Evolutionary conservation across 106 monocot genomes (phyloP), one percentile per base, ranked within the genome.

Genomic region (Iris macrosiphon): DNA sequence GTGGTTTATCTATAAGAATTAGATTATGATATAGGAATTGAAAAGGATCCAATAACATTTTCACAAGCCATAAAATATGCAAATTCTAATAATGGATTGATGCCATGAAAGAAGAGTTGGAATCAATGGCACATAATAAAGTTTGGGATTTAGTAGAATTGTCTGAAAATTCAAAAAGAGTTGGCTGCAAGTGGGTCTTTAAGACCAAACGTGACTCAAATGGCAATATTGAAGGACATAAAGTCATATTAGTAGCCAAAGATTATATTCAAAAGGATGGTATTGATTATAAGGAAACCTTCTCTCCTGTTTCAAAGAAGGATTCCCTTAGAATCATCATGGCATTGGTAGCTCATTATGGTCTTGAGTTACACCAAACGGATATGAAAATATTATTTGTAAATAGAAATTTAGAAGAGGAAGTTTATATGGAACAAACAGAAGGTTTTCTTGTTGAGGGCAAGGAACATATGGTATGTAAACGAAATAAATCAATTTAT

Each of bases 401-500:
- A 12, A 19, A 38, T 55, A 20, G 15, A 6, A 20, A 55, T 38
- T 7, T 21, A 17, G 39, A 58, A 5, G 26, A 58, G 24, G 20
- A 42, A 13, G 57, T 58, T 58, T 45, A 22, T 25, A 24, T 58
- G 39, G 26, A 40, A 13, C 38, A 58, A 58, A 3, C 20, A 2
- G 24, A 40, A 14, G 40, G 40, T 24, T 58, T 58, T 41, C 2
- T 24, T 2, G 0, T 58, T 24, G 23, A 40, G 40, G 57, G 57
- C 9, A 40, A 58, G 12, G 26, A 58, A 39, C 37, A 38, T 25
- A 26, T 57, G 56, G 39, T 58, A 5, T 42, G 40, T 58, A 58
- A 58, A 40, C 39, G 23, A 11, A 58, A 58, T 38, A 58, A 58
- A 15, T 39, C 40, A 58, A 58, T 41, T 40, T 58, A 58, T 40